A percentile compares a stretch with the other conserved stretches of the same genome.
Evolutionary conservation across 352 stramenopile species (phyloP).

Genomic region (Phytophthora pisi): DNA sequence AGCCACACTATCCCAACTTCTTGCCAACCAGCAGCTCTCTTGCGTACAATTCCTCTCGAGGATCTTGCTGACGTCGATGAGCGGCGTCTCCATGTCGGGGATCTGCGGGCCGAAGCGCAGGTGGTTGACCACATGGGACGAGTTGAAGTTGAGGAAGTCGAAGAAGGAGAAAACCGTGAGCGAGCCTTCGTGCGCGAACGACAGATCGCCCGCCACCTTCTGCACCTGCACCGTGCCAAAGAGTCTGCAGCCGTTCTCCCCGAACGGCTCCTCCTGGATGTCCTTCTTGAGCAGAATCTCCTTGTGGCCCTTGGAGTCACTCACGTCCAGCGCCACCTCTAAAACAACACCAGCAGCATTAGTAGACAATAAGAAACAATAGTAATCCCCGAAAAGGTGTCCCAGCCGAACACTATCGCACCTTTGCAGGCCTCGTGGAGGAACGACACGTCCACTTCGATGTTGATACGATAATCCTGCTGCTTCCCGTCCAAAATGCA

Average conservation of each 20-base stretch:
- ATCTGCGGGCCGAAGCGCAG: slow-evolving; percentile 81
- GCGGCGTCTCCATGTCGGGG: slow-evolving; percentile 85
- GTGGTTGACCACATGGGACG: slow-evolving; percentile 82
- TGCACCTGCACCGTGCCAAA: slow-evolving; percentile 71
- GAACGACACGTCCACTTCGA: slow-evolving; percentile 86
- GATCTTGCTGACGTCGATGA: slow-evolving; percentile 87
- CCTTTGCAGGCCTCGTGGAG: slow-evolving; percentile 79
- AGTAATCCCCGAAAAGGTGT: neutral
- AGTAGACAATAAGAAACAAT: slow-evolving; percentile 1
- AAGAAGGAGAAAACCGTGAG: slow-evolving; percentile 88
- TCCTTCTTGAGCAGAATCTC: slow-evolving; percentile 77
- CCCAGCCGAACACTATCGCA: slow-evolving; percentile 15
- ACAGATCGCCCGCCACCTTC: slow-evolving; percentile 85
- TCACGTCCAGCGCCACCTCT: slow-evolving; percentile 88
- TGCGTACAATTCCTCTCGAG: slow-evolving; percentile 75
- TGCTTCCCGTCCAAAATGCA: slow-evolving; percentile 39
- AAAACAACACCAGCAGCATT: neutral
- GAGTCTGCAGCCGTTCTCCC: slow-evolving; percentile 80
- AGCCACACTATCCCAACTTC: neutral
- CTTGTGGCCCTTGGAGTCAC: slow-evolving; percentile 86
- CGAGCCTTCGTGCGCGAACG: slow-evolving; percentile 85
- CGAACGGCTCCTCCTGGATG: slow-evolving; percentile 61
- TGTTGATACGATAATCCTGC: slow-evolving; percentile 82
- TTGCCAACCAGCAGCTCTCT: neutral
- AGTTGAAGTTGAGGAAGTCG: slow-evolving; percentile 91